These are phyloP conservation scores for Oidium heveae DNA, from an alignment of 2,329 filamentous ascomycete genomes.

Conservation along the genomic window DNA sequence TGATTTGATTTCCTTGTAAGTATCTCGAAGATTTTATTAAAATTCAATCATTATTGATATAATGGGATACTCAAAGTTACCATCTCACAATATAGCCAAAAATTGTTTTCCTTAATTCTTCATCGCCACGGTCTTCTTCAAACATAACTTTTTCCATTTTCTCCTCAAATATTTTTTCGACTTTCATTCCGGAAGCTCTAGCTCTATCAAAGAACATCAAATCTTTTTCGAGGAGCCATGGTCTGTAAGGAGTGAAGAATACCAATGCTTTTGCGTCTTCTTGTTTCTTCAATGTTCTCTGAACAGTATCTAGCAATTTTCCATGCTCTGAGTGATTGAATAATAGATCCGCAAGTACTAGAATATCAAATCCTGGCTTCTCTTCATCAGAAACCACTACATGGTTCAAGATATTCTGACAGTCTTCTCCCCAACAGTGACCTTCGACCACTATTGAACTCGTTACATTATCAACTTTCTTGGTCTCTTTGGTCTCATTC, in stretches of 20 bases:
- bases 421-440: conserved; percentile 59
- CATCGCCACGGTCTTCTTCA: conserved; percentile 65
- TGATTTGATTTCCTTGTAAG: too few species aligned
- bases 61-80: conserved; percentile 5
- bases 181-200: conserved; percentile 41
- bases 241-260: conserved; percentile 84
- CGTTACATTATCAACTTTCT: background rate
- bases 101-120: conserved; percentile 57
- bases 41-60: too few species aligned
- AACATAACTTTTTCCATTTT: conserved; percentile 74
- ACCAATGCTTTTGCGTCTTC: conserved; percentile 34
- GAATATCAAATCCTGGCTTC: conserved; percentile 38
- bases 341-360: conserved; percentile 70
- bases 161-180: conserved; percentile 59
- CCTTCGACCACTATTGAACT: conserved; percentile 26
- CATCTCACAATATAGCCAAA: conserved; percentile 14
- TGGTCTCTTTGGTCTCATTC: conserved; percentile 21
- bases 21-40: too few species aligned
- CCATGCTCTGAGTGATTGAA: conserved; percentile 78
- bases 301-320: conserved; percentile 49
- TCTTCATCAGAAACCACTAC: conserved; percentile 15
- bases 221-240: conserved; percentile 70
- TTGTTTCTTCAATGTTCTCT: conserved; percentile 31
- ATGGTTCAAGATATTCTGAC: conserved; percentile 29
- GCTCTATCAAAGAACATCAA: conserved; percentile 66